Evolutionary conservation across 129 eudicot species (phyloP), one percentile per base, ranked within the genome.

Genomic region (Daucus carota): DNA sequence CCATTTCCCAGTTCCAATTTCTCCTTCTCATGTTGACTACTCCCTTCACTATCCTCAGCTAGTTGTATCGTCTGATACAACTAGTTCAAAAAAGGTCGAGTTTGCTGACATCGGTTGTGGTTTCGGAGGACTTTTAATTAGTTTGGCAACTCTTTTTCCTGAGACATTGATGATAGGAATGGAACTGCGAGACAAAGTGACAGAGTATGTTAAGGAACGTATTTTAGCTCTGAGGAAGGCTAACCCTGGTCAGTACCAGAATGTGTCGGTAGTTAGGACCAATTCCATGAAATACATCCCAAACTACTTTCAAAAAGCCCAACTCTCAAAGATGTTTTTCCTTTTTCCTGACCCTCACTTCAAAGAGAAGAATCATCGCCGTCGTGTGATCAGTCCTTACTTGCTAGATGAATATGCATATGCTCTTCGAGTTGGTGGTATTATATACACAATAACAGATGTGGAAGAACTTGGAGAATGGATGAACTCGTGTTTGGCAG

Each of bases 391-490:
- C 66, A 94, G 97, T 79, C 87, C 93, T 0, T 86, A 80, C 79
- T 77, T 94, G 89, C 71, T 94, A 24, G 98, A 94, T 33, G 98
- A 94, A 45, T 94, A 94, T 73, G 98, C 98, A 13, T 94, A 91
- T 74, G 92, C 73, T 14, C 88, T 94, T 80, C 60, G 75, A 43
- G 87, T 83, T 75, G 92, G 97, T 73, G 98, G 98, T 77, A 86
- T 94, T 71, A 91, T 94, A 75, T 94, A 91, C 84, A 94, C 98
- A 2, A 91, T 94, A 26, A 94, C 97, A 0, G 98, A 94, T 74
- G 98, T 94, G 70, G 98, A 94, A 78, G 98, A 94, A 76, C 92
- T 94, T 1, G 98, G 97, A n/a, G 98, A 79, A 46, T 94, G 98
- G 97, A 94, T 94, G 98, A 86, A 86, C 38, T 79, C 92, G 40